phyloP scores from a whole-genome alignment of 2,329 filamentous ascomycete genomes.

The Nigrospora sphaerica region DNA sequence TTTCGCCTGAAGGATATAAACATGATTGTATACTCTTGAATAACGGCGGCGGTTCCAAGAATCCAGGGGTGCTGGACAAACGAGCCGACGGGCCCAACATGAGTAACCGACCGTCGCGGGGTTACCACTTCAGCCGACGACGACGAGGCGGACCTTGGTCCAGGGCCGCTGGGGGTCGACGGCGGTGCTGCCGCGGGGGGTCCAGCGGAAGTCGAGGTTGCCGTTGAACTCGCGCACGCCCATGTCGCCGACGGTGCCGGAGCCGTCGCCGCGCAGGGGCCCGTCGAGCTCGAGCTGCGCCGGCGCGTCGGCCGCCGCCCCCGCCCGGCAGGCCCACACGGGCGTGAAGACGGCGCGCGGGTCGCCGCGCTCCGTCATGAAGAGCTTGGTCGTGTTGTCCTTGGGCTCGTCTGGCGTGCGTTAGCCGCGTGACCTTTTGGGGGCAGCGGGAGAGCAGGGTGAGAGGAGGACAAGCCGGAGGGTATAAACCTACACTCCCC shows the following conservation, averaged over 20 bases:
- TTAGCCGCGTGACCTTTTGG: neutral
- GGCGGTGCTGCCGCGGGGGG: slow-evolving; percentile 26
- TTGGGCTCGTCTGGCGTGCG: slow-evolving; percentile 21
- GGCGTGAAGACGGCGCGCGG: slow-evolving; percentile 32
- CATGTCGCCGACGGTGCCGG: slow-evolving; percentile 27
- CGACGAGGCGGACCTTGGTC: slow-evolving; percentile 6
- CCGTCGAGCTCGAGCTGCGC: slow-evolving; percentile 30
- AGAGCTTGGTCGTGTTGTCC: slow-evolving; percentile 40
- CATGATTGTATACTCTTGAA: too few species aligned
- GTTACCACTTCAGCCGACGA: neutral
- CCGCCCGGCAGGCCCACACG: slow-evolving; percentile 32
- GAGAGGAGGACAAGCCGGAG: neutral
- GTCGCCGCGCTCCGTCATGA: slow-evolving; percentile 37
- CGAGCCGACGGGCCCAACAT: too few species aligned
- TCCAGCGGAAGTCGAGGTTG: slow-evolving; percentile 34
- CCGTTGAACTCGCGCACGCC: slow-evolving; percentile 30
- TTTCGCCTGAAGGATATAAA: too few species aligned
- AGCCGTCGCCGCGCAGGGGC: slow-evolving; percentile 23
- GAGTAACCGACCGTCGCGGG: too few species aligned
- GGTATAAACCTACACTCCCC: slow-evolving; percentile 27
- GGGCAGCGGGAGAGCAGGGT: neutral
- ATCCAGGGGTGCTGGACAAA: too few species aligned
- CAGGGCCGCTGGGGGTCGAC: slow-evolving; percentile 5
- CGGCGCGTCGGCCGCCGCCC: slow-evolving; percentile 21
- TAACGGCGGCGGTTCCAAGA: too few species aligned